Percentiles rank a stretch among this genome's conserved stretches.
These are phyloP conservation scores for Parasarocladium wereldwijsianum DNA, from an alignment of 2,329 filamentous ascomycete species.

Conservation along the genomic window DNA sequence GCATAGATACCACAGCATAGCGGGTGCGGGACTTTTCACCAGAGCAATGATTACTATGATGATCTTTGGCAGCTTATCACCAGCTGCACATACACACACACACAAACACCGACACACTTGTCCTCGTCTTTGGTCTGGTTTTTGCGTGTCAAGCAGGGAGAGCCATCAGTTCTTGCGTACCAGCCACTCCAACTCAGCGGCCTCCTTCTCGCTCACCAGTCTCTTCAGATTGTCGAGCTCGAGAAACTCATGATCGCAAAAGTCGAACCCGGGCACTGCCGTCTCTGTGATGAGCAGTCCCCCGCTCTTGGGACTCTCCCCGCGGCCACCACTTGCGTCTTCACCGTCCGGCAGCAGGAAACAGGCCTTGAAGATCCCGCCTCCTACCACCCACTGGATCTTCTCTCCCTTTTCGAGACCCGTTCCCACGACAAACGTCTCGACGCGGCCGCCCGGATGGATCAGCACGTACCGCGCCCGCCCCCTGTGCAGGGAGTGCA, in stretches of 20 bases:
- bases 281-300: conserved; percentile 54
- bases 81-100: no score
- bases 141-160: not conserved
- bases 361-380: conserved; percentile 51
- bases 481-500: conserved; percentile 51
- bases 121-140: conserved; percentile 4
- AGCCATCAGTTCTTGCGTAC: conserved; percentile 13
- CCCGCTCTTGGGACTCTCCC: no score
- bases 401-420: conserved; percentile 42
- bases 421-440: conserved; percentile 48
- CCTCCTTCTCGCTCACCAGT: conserved; percentile 36
- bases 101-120: no score
- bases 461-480: conserved; percentile 50
- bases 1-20: not conserved
- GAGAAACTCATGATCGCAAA: conserved; percentile 52
- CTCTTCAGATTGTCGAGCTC: conserved; percentile 29
- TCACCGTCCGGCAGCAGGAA: conserved; percentile 29
- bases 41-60: no score
- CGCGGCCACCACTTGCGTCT: not conserved
- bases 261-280: conserved; percentile 55
- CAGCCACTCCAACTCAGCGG: conserved; percentile 31
- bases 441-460: conserved; percentile 41
- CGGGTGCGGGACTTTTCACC: not conserved
- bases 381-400: conserved; percentile 55
- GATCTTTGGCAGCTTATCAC: no score